A percentile compares a stretch with the other conserved stretches of the same genome.
phyloP scores from a whole-genome alignment of 768 basidiomycete genomes.

The Serendipita sp. region DNA sequence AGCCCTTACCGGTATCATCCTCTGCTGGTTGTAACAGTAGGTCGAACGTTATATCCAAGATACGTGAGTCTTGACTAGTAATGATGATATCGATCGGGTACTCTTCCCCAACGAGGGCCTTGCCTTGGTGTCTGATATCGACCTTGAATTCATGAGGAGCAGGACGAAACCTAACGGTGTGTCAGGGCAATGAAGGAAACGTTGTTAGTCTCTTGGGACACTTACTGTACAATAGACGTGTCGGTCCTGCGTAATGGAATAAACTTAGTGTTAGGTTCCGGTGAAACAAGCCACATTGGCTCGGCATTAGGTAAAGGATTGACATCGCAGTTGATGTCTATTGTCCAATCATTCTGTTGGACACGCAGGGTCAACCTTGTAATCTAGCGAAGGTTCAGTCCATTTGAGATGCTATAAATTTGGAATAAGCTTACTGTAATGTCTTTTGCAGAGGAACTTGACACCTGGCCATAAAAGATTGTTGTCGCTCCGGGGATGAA shows the following conservation, averaged over 20 bases:
- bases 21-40: conserved; percentile 69
- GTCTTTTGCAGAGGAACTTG: not conserved
- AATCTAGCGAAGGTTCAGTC: not conserved
- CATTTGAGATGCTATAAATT: conserved; percentile 24
- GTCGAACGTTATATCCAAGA: conserved; percentile 53
- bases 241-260: conserved; percentile 34
- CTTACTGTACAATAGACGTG: conserved; percentile 18
- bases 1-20: conserved; percentile 46
- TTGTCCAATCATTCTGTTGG: conserved; percentile 45
- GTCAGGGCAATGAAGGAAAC: conserved; percentile 7
- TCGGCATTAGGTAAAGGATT: conserved; percentile 15
- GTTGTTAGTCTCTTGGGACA: conserved; percentile 9
- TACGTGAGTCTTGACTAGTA: conserved; percentile 51
- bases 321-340: conserved; percentile 43
- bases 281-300: not conserved
- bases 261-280: conserved; percentile 28
- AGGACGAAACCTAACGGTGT: conserved; percentile 21
- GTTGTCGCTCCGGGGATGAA: conserved; percentile 37
- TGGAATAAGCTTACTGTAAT: not conserved
- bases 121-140: conserved; percentile 39
- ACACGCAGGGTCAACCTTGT: conserved; percentile 30
- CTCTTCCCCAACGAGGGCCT: conserved; percentile 68
- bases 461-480: conserved; percentile 11
- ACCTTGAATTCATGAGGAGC: conserved; percentile 43
- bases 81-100: conserved; percentile 60